Base-by-base conservation (phyloP, 225 moss, liverwort and hornwort species). In the Physcomitrium patens region DNA sequence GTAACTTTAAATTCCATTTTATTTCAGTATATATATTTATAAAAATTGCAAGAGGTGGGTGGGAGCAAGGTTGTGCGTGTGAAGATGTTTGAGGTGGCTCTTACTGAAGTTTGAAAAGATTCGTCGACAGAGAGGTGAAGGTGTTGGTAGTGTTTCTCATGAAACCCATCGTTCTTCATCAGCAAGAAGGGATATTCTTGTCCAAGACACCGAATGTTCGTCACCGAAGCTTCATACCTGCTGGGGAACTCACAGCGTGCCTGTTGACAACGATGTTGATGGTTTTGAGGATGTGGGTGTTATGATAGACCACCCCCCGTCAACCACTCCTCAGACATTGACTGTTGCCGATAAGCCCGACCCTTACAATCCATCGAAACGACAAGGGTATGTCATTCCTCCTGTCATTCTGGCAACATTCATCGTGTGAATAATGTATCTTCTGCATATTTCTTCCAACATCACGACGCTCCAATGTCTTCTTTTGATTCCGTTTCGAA, bases 321-420 rank as follows among this genome's bases (percentile, higher is more conserved):
- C 80, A 18, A 56, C 53, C 8, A 31, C 5, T 15, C 74, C 75
- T 44, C 76, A 18, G 68, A 60, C 67, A 26, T 49, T 28, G 57
- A 63, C 73, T 65, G 71, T 64, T 27, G 70, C 26, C 56, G 68
- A 54, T 24, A 86, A 79, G 71, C 58, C 75, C 9, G 91, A 92
- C 77, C 92, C 92, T 19, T 91, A 87, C 19, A 77, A 87, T 45
- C 76, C 92, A 65, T 76, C 89, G 26, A 94, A 94, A 81, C 89
- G 94, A 26, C 74, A 79, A 76, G 92, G 92, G 92, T 94, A 75
- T 52, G 24, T 47, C 51, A 22, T 8, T 41, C 8, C 46, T 58
- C 24, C 28, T 27, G 10, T 63, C 12, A 18, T 49, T 37, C 31
- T 37, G 54, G 26, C 69, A 54, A 63, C 8, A 16, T 56, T 16